Base-by-base conservation (phyloP, 2,329 filamentous ascomycete genomes). In the Exophiala oligosperma region DNA sequence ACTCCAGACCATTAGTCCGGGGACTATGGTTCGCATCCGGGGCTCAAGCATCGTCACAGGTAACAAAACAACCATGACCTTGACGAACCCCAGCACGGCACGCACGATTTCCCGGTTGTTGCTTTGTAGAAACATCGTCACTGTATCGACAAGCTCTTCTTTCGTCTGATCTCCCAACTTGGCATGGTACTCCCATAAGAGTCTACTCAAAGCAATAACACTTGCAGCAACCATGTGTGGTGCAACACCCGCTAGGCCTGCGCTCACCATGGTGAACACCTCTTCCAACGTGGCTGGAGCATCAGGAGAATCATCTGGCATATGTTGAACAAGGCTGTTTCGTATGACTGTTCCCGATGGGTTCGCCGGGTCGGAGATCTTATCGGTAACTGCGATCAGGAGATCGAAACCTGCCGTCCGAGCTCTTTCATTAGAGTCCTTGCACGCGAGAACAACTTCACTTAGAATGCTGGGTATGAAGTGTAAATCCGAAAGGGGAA, bases 181-280 rank as follows among this genome's bases (percentile, higher is more conserved):
- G 29, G 83, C 79, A 64, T 91, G 88, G 79, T 96, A 99, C 71
- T 97, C 90, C 74, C 92, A 97, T 29, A 99, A 83, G 26, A 97
- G 86, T n/a, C 94, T 86, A 12, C 92, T 94, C 38, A 99, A 83
- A 12, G 94, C 93, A 0, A 92, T 97, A 71, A 99, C 92, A n/a
- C 91, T 92, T 0, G 94, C 94, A 5, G 91, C 96, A 62, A 97
- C 92, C 92, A 97, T 97, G 77, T 97, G 93, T 32, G 94, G 92
- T 9, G 92, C 93, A 67, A 88, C 89, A 56, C 92, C 93, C 1
- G 93, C 94, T 53, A 99, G 83, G 76, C 94, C 94, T 49, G 94
- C 94, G 65, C 91, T 96, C 29, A 97, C 90, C 94, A 99, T 99
- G 55, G 93, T 97, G 77, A 97, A 91, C 76, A 92, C 97, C 74